These are phyloP conservation scores for Decorospora gaudefroyi DNA, from an alignment of 2,329 filamentous ascomycete species.

Conservation along the genomic window DNA sequence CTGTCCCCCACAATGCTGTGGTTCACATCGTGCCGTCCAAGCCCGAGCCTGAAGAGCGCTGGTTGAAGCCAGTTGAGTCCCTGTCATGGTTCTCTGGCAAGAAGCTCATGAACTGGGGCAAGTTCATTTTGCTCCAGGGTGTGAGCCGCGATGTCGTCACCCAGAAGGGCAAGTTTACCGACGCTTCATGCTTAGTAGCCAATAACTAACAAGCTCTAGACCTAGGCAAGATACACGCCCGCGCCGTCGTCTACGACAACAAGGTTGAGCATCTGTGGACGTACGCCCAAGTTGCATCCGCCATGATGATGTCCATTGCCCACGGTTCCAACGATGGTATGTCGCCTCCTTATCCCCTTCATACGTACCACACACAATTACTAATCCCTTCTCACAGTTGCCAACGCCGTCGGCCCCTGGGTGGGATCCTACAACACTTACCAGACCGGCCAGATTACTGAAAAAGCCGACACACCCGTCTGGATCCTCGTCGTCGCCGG, in stretches of 20 bases:
- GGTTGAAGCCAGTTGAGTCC: conserved; percentile 44
- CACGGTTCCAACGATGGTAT: conserved; percentile 66
- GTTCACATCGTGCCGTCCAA: conserved; percentile 5
- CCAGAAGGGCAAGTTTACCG: conserved; percentile 2
- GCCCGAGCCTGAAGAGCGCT: conserved; percentile 42
- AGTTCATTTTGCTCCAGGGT: conserved; percentile 52
- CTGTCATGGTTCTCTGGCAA: conserved; percentile 35
- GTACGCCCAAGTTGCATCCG: conserved; percentile 53
- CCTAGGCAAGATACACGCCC: conserved; percentile 48
- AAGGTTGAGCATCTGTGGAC: conserved; percentile 56
- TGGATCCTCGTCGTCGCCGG: conserved; percentile 65
- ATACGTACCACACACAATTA: background rate
- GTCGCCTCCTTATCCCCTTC: background rate
- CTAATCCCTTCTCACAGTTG: conserved; percentile 45
- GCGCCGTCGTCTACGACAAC: conserved; percentile 53
- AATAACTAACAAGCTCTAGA: conserved; percentile 13
- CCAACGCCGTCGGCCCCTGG: conserved; percentile 61
- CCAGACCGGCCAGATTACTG: conserved; percentile 54
- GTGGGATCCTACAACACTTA: conserved; percentile 67
- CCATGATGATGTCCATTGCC: conserved; percentile 73
- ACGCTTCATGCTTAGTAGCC: conserved; percentile 40
- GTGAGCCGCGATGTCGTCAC: conserved; percentile 51
- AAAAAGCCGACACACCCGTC: conserved; percentile 58
- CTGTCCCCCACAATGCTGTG: conserved; percentile 7
- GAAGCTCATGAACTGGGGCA: conserved; percentile 48